Percentiles rank a stretch among this genome's conserved stretches.
These are phyloP conservation scores for Teunomyces aglyptinius DNA, from an alignment of 805 yeast genomes.

Conservation along the genomic window DNA sequence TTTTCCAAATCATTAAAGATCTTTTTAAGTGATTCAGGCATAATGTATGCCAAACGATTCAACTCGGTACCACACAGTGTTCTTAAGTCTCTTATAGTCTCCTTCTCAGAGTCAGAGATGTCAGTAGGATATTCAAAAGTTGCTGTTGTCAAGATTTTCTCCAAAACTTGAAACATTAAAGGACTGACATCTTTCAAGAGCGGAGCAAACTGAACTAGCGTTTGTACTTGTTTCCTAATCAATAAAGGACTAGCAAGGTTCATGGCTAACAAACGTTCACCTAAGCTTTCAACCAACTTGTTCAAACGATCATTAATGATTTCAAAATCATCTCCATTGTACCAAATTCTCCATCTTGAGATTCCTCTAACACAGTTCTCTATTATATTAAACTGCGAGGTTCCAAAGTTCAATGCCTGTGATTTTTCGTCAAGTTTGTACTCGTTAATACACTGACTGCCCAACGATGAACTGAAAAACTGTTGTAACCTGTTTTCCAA, in stretches of 20 bases:
- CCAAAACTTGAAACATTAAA: conserved; percentile 79
- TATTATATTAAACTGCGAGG: conserved; percentile 79
- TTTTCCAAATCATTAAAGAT: conserved; percentile 80
- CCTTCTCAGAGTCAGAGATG: conserved; percentile 70
- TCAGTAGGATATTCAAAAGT: conserved; percentile 75
- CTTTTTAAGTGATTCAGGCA: conserved; percentile 85
- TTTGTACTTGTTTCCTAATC: conserved; percentile 82
- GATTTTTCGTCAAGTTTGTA: conserved; percentile 54
- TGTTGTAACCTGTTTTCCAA: conserved; percentile 66
- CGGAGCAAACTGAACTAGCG: conserved; percentile 92
- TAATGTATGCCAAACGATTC: conserved; percentile 87
- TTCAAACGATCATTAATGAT: conserved; percentile 50
- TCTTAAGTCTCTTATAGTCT: conserved; percentile 79
- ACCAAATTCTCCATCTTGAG: conserved; percentile 95
- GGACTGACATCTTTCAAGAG: conserved; percentile 72
- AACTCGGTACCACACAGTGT: conserved; percentile 93
- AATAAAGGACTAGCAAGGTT: conserved; percentile 77
- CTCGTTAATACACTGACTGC: conserved; percentile 59
- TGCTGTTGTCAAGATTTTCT: conserved; percentile 77
- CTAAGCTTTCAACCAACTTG: conserved; percentile 62
- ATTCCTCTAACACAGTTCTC: conserved; percentile 92
- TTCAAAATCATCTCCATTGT: conserved; percentile 54
- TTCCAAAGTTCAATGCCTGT: conserved; percentile 71
- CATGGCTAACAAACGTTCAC: conserved; percentile 73
- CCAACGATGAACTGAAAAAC: conserved; percentile 70